These are phyloP conservation scores for Colletotrichum cuscutae DNA, from an alignment of 2,329 filamentous ascomycete species.

Conservation along the genomic window DNA sequence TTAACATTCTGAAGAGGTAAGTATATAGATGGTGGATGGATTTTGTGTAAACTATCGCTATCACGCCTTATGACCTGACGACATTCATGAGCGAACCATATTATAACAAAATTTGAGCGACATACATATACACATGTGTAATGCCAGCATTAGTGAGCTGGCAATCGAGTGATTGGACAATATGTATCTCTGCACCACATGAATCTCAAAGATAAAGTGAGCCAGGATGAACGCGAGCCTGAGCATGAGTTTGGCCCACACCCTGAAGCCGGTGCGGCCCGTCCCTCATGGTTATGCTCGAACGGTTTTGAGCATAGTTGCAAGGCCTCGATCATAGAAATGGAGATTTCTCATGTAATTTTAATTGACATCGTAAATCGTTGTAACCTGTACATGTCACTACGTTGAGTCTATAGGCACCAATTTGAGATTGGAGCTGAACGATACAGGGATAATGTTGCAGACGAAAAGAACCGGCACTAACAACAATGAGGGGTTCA, in stretches of 20 bases:
- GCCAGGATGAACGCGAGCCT: conserved; percentile 10
- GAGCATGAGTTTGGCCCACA: conserved; percentile 12
- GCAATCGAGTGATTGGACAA: no score
- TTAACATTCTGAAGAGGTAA: conserved; percentile 15
- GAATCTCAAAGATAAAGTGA: not conserved
- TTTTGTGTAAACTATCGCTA: conserved; percentile 27
- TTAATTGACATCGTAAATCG: no score
- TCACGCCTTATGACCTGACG: conserved; percentile 35
- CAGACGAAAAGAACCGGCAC: not conserved
- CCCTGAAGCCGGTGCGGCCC: not conserved
- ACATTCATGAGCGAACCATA: conserved; percentile 22
- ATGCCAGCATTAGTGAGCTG: not conserved
- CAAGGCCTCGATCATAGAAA: not conserved
- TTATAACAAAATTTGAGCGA: not conserved
- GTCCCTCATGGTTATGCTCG: not conserved
- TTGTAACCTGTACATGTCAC: no score
- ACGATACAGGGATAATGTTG: not conserved
- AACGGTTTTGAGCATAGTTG: not conserved
- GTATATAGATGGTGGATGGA: conserved; percentile 19
- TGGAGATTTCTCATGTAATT: not conserved
- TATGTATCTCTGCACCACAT: not conserved
- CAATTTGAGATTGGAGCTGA: not conserved
- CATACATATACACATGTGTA: not conserved
- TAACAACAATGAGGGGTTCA: conserved; percentile 1
- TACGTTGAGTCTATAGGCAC: no score